phyloP scores from a whole-genome alignment of 768 basidiomycete genomes.

The Suillus ampliporus region DNA sequence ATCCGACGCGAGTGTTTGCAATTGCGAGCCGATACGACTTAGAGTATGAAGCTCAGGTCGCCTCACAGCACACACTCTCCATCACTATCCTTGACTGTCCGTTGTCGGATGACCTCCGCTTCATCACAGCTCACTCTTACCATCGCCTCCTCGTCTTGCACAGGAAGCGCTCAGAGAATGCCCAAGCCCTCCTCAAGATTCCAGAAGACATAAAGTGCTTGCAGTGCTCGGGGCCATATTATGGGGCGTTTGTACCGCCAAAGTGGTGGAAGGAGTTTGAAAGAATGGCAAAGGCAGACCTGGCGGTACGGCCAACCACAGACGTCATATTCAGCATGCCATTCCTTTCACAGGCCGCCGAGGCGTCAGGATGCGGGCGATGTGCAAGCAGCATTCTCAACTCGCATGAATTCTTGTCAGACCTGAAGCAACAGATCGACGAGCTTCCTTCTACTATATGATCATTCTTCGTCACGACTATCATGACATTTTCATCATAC shows the following conservation, averaged over 20 bases:
- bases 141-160: constrained; percentile 68
- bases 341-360: constrained; percentile 60
- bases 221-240: constrained; percentile 63
- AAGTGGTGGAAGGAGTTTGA: constrained; percentile 75
- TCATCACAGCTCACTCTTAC: constrained; percentile 72
- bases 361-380: constrained; percentile 58
- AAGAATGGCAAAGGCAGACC: constrained; percentile 60
- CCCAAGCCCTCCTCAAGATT: constrained; percentile 51
- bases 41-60: constrained; percentile 64
- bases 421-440: constrained; percentile 64
- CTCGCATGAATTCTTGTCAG: constrained; percentile 58
- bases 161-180: constrained; percentile 54
- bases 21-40: constrained; percentile 71
- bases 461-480: constrained; percentile 12
- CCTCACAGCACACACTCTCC: constrained; percentile 62
- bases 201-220: constrained; percentile 64
- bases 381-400: constrained; percentile 72
- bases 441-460: constrained; percentile 51
- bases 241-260: constrained; percentile 54
- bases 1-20: constrained; percentile 70
- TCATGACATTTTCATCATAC: neutral
- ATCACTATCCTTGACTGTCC: constrained; percentile 61
- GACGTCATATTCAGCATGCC: constrained; percentile 63
- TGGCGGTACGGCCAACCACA: constrained; percentile 59
- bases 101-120: constrained; percentile 63